Conservation (phyloP, 2,329 filamentous ascomycete species). For the Fusarium anthophilum region DNA sequence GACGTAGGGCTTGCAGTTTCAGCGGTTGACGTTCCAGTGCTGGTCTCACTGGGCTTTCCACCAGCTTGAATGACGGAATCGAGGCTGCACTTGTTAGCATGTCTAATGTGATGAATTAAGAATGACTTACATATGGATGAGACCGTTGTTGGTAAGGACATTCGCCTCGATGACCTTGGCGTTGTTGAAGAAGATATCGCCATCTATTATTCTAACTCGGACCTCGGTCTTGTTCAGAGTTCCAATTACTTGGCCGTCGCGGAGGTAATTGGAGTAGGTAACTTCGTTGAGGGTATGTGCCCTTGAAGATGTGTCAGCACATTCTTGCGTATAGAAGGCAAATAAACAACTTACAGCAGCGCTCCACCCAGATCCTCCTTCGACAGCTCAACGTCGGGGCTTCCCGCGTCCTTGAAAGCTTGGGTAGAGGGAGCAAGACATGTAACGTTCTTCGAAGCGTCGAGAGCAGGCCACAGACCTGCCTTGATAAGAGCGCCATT, state of each 20-base stretch:
- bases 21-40: background rate
- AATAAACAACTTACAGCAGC: constrained; percentile 11
- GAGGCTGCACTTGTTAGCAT: background rate
- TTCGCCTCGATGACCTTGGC: constrained; percentile 36
- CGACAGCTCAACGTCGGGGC: constrained; percentile 9
- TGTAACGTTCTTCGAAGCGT: constrained; percentile 30
- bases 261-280: constrained; percentile 28
- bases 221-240: constrained; percentile 30
- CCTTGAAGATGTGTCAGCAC: background rate
- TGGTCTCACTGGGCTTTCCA: background rate
- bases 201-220: constrained; percentile 11
- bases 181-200: constrained; percentile 38
- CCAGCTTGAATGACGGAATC: background rate
- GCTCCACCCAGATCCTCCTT: constrained; percentile 11
- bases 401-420: constrained; percentile 29
- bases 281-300: constrained; percentile 31
- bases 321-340: too few species aligned
- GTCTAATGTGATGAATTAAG: accelerated
- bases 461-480: constrained; percentile 20
- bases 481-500: constrained; percentile 26
- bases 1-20: constrained; percentile 1
- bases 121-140: constrained; percentile 30
- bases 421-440: constrained; percentile 34
- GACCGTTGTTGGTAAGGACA: constrained; percentile 35
- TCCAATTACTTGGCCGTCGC: constrained; percentile 24